These are phyloP conservation scores for Chaetomium sp. DNA, from an alignment of 2,329 filamentous ascomycete genomes.

Conservation along the genomic window DNA sequence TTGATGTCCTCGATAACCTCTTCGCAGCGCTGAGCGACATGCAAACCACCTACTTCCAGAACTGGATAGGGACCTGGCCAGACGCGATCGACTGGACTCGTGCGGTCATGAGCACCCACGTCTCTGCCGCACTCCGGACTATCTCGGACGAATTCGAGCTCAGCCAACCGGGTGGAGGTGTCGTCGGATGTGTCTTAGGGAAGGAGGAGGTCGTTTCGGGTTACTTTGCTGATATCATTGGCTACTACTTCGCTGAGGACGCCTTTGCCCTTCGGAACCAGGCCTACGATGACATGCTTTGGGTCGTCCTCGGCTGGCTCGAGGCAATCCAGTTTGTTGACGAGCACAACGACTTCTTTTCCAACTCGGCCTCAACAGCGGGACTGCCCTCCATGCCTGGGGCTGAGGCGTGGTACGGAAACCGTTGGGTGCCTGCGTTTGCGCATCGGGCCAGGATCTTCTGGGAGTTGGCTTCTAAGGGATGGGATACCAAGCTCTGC, in stretches of 20 bases:
- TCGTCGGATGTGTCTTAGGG: slow-evolving; percentile 37
- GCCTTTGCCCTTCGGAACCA: slow-evolving; percentile 62
- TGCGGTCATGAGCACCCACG: slow-evolving; percentile 73
- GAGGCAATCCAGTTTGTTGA: slow-evolving; percentile 72
- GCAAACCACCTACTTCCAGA: slow-evolving; percentile 70
- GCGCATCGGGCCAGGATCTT: slow-evolving; percentile 79
- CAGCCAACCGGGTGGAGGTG: slow-evolving; percentile 21
- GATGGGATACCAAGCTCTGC: slow-evolving; percentile 79
- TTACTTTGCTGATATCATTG: slow-evolving; percentile 70
- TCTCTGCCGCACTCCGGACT: slow-evolving; percentile 67
- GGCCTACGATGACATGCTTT: slow-evolving; percentile 91
- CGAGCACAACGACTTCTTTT: slow-evolving; percentile 57
- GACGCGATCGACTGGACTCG: slow-evolving; percentile 88
- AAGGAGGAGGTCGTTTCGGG: slow-evolving; percentile 75
- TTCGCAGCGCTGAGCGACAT: slow-evolving; percentile 64
- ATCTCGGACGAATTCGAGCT: slow-evolving; percentile 54
- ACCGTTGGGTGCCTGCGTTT: slow-evolving; percentile 67
- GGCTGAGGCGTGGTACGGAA: slow-evolving; percentile 63
- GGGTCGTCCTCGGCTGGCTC: slow-evolving; percentile 90
- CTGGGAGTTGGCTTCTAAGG: slow-evolving; percentile 70
- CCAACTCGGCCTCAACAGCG: background rate
- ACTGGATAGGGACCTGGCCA: slow-evolving; percentile 78
- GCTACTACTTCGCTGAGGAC: slow-evolving; percentile 85
- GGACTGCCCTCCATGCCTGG: background rate
- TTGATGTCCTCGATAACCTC: slow-evolving; percentile 39